These are phyloP conservation scores for Wickerhamiella pararugosa DNA, from an alignment of 1,139 yeast species.

Conservation along the genomic window DNA sequence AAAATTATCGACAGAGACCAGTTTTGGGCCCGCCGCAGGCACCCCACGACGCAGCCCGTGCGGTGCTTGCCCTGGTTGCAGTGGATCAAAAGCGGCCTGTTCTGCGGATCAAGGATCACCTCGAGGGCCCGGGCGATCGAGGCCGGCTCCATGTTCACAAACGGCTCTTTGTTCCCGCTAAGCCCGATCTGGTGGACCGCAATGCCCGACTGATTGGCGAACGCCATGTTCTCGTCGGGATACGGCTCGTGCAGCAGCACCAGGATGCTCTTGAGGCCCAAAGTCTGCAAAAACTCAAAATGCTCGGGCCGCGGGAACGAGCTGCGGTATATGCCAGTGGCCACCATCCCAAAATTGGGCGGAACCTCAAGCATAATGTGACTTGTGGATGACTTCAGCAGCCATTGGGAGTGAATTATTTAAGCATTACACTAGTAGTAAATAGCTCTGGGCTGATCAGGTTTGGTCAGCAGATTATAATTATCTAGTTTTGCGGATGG, in stretches of 20 bases:
- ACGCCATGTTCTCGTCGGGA: constrained; percentile 58
- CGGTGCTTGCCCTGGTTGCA: constrained; percentile 95
- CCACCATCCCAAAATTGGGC: constrained; percentile 79
- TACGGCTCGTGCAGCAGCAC: constrained; percentile 86
- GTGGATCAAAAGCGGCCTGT: constrained; percentile 84
- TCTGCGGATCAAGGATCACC: constrained; percentile 64
- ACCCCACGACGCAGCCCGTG: constrained; percentile 92
- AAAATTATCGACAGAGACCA: constrained; percentile 91
- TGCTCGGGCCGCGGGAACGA: constrained; percentile 81
- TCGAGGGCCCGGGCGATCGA: constrained; percentile 68
- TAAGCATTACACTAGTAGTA: too few species aligned
- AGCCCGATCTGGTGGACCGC: constrained; percentile 74
- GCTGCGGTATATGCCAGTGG: constrained; percentile 65
- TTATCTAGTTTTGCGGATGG: too few species aligned
- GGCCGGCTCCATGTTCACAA: constrained; percentile 65
- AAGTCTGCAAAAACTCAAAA: constrained; percentile 47
- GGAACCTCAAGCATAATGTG: constrained; percentile 41
- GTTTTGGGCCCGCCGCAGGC: constrained; percentile 68
- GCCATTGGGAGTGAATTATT: too few species aligned
- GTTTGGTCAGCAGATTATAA: too few species aligned
- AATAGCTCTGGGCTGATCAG: too few species aligned
- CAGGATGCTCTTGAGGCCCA: constrained; percentile 57
- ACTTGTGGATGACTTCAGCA: too few species aligned
- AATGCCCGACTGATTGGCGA: constrained; percentile 45
- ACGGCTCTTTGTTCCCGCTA: constrained; percentile 93